Base-by-base conservation (phyloP, 495 filamentous ascomycete genomes). In the Ascodesmis nigricans region DNA sequence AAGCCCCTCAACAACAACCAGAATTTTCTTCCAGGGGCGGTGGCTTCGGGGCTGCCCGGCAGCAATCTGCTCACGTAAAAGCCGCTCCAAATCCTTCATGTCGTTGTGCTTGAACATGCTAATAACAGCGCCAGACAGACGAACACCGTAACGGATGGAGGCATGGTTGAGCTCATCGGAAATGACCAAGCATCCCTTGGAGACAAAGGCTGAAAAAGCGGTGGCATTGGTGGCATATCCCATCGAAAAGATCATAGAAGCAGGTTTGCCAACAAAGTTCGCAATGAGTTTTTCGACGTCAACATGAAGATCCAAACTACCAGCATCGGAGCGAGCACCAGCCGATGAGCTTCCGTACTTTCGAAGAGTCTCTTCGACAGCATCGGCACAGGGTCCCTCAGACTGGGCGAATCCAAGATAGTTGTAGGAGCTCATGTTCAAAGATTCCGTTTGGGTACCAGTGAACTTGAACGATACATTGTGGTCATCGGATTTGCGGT, bases 371-470 rank as follows among this genome's bases (percentile, higher is more conserved):
- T 83, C 76, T 58, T 95, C 87, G 4, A 84, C 79, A 16, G 77
- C 70, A 56, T 95, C 90, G 18, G 90, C 90, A 54, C 90, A 95
- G 23, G 84, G 84, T 10, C 87, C 87, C 48, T 92, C 82, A 0
- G 87, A 95, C 55, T 97, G 90, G 37, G 87, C 87, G 50, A 97
- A 97, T 18, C 87, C 87, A 4, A 97, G 77, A 46, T 97, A 97
- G 50, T 97, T 97, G 65, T 97, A 97, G 3, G 87, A 97, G 59
- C 82, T 92, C 71, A 97, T 71, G 54, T 97, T 97, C 38, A 97
- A 58, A 0, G 87, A 93, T 52, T 97, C 79, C n/a, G 87, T 95
- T 31, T 67, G 71, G 21, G 79, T 90, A 23, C 90, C 90, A 6
- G 74, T 82, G 45, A 78, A 65, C 46, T 78, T 68, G 61, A 91